Evolutionary conservation across 2,329 filamentous ascomycete species (phyloP).

Genomic region (Nothomitra cinnamomea): DNA sequence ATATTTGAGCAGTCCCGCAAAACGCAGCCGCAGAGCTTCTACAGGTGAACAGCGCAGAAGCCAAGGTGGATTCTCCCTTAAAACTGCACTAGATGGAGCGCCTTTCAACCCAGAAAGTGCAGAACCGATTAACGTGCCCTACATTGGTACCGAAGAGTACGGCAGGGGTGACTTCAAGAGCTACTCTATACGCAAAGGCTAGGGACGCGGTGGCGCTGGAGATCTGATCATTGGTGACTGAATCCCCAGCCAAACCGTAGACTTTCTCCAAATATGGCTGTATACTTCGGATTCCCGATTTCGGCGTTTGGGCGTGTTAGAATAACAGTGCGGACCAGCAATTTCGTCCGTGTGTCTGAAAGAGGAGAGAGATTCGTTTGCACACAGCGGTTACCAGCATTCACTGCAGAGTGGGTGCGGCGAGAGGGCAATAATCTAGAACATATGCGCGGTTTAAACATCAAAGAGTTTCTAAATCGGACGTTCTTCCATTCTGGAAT

Average conservation of each 20-base stretch:
- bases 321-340: background rate
- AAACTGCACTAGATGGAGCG: background rate
- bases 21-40: too few relatives aligned
- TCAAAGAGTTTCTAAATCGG: background rate
- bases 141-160: background rate
- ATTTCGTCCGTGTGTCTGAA: background rate
- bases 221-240: background rate
- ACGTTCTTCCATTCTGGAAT: background rate
- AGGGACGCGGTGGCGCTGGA: background rate
- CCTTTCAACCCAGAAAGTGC: background rate
- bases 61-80: too few relatives aligned
- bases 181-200: background rate
- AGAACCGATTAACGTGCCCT: background rate
- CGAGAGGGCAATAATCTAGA: background rate
- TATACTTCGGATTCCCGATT: background rate
- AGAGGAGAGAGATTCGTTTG: background rate
- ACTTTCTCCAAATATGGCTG: background rate
- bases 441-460: background rate
- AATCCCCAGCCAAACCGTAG: background rate
- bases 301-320: background rate
- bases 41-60: too few relatives aligned
- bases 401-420: background rate
- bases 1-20: too few relatives aligned
- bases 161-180: background rate
- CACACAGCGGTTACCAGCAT: background rate